A percentile compares a stretch with the other conserved stretches of the same genome.
These are phyloP conservation scores for Phylloporus sp. DNA, from an alignment of 768 basidiomycete species.

Conservation along the genomic window DNA sequence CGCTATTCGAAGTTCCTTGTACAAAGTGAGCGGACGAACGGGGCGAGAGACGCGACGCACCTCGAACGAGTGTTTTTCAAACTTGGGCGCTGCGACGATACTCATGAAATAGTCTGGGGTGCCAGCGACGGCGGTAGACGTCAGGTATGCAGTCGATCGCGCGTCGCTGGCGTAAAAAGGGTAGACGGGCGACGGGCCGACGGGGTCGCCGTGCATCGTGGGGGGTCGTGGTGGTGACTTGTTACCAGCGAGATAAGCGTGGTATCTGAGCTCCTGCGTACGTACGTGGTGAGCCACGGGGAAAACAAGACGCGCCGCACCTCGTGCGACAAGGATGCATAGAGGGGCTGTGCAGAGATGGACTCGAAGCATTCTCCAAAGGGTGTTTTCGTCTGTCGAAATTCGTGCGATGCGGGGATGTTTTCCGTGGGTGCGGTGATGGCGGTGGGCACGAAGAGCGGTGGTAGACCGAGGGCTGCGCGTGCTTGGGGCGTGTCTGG, in stretches of 20 bases:
- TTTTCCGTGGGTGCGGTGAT: conserved; percentile 12
- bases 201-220: conserved; percentile 5
- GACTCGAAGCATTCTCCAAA: conserved; percentile 31
- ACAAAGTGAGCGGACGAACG: not conserved
- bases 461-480: conserved; percentile 42
- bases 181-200: not conserved
- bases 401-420: conserved; percentile 22
- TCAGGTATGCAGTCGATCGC: conserved; percentile 19
- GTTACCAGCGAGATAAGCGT: conserved; percentile 33
- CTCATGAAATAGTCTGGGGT: conserved; percentile 32
- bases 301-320: too few species aligned
- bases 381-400: conserved; percentile 21
- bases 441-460: conserved; percentile 44
- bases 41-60: conserved; percentile 22
- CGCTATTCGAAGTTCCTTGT: conserved; percentile 50
- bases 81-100: conserved; percentile 35
- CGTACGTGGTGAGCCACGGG: conserved; percentile 15
- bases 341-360: conserved; percentile 37
- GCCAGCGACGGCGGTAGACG: conserved; percentile 5
- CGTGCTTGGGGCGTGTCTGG: conserved; percentile 45
- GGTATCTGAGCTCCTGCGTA: conserved; percentile 40
- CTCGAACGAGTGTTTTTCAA: conserved; percentile 46
- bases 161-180: conserved; percentile 27
- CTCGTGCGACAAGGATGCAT: conserved; percentile 37
- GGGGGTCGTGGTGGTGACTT: too few species aligned